A percentile compares a stretch with the other conserved stretches of the same genome.
Conservation (phyloP, 139 green algal genomes). For the Chlorella ohadii region DNA sequence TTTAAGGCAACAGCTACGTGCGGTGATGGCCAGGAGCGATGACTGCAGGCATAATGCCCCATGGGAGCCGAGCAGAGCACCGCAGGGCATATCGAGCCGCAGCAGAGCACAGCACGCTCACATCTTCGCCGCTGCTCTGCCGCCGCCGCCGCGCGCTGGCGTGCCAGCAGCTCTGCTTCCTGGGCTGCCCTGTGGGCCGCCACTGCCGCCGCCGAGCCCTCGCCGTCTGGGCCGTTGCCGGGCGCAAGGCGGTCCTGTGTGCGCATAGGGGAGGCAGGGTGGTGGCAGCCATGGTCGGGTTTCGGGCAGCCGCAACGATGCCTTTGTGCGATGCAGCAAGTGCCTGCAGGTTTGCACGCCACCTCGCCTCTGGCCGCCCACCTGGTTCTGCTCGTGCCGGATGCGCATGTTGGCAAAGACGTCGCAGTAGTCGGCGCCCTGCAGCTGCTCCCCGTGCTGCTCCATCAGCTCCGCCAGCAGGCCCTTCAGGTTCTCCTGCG, state of each 20-base stretch:
- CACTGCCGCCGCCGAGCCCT: neutral
- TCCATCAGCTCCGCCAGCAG: constrained; percentile 43
- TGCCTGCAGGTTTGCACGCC: too few species aligned
- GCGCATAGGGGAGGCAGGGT: neutral
- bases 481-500: constrained; percentile 50
- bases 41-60: too few species aligned
- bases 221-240: neutral
- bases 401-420: constrained; percentile 83
- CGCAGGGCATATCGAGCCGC: neutral
- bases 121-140: constrained; percentile 29
- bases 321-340: too few species aligned
- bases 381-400: constrained; percentile 72
- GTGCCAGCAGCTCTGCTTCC: neutral
- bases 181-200: neutral
- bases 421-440: constrained; percentile 81
- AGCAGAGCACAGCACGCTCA: constrained; percentile 8
- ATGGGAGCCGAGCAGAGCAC: neutral
- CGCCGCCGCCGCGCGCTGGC: constrained; percentile 21
- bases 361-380: too few species aligned
- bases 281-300: too few species aligned
- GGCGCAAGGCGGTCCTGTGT: constrained; percentile 3
- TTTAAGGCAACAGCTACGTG: too few species aligned
- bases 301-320: too few species aligned
- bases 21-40: neutral
- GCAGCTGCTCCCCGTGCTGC: constrained; percentile 37